Base-by-base conservation (phyloP, 192 early-diverging fungal genomes). In the Rhizophagus prolifer region DNA sequence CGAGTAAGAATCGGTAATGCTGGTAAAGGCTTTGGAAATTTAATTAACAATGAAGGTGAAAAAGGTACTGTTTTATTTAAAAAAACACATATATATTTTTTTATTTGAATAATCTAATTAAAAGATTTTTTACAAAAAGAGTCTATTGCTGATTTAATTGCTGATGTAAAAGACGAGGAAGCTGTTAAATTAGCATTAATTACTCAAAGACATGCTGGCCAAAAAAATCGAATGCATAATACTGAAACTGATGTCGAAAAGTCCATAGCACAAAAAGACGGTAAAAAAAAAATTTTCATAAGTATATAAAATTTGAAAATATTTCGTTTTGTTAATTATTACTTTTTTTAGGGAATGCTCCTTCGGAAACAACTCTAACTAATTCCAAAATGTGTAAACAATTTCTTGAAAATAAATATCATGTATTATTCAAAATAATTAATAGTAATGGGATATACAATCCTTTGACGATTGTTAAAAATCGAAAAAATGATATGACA, bases 151-250 rank as follows among this genome's bases (percentile, higher is more conserved):
- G 31, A 61, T 38, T 64, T 75, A 44, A 34, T 75, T 21, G 73
- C 60, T 26, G 38, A 64, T 47, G 73, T 64, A 46, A 75, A 75
- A 64, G 73, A 75, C 31, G 73, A 75, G 63, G 73, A 75, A 23
- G 73, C 61, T 14, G 9, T 64, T 14, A 46, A 16, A 19, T 60
- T 75, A 28, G 73, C 73, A 47, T 12, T 59, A 23, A 38, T 60
- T 23, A 73, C 72, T 36, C 73, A 75, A 47, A 75, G 13, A 64
- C 44, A 64, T 28, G 62, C 62, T 2, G 34, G 61, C 16, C 73
- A 64, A 30, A 62, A 64, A 64, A 50, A 21, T 26, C 47, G 44
- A 50, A 23, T n/a, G 13, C 59, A 30, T 36, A 21, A 13, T 21
- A n/a, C 58, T 60, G 58, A n/a, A 28, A 41, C 26, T 1, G 72